Base-by-base conservation (phyloP, 306 rosid species). In the Pachyrhizus erosus region DNA sequence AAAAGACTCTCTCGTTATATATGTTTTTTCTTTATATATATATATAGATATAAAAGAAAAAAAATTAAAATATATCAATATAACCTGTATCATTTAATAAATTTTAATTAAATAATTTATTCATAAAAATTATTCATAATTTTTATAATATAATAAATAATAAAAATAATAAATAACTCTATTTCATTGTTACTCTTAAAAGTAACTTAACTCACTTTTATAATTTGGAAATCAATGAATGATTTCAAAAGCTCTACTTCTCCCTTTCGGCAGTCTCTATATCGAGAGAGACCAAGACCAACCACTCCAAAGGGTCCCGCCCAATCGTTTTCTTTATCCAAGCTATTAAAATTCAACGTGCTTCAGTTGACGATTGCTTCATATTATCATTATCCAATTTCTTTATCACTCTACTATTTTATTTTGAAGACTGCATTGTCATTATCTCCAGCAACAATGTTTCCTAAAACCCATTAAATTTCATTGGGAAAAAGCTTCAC, bases 341-440 rank as follows among this genome's bases (percentile, higher is more conserved):
- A 58, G 51, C 48, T 0, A 46, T 17, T 4, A 11, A 42, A 69
- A 69, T 40, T 69, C 78, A 70, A 74, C 82, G 52, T 62, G 76
- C 70, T 62, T 78, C 33, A 29, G 21, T 51, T 29, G 80, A 40
- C 33, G 46, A 29, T 2, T n/a, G n/a, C 51, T 57, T 24, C 60
- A 17, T 40, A 0, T 61, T 60, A 46, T 77, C 61, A 61, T 62
- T 29, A 65, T 65, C 65, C 24, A 77, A n/a, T 46, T 64, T 43
- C 49, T 34, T 49, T 3, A 31, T 78, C 14, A 49, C 37, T 45
- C 21, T 29, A 66, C 27, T 49, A 37, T 13, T 66, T 46, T 0
- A 17, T 15, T 67, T 55, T 54, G 91, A 88, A 86, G 45, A 73
- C 89, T 86, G 89, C 89, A 2, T 84, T 86, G 89, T 86, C 88